Evolutionary conservation across 225 moss, liverwort and hornwort genomes (phyloP), one percentile per base, ranked within the genome.

Genomic region (Sphagnum contortum): DNA sequence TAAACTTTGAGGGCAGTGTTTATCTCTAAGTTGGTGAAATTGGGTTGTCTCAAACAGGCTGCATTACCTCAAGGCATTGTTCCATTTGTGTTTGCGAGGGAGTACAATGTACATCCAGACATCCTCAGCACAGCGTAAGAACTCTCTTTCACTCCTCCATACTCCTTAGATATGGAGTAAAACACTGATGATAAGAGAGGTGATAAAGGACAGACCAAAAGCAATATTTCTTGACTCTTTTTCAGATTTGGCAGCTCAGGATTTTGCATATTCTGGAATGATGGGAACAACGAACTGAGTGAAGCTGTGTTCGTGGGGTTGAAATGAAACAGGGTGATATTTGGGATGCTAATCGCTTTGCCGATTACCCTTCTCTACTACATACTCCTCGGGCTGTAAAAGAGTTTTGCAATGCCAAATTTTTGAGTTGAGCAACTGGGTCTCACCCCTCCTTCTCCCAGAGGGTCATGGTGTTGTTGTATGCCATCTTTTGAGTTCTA

Each of bases 31-130:
- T 29, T 29, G 29, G 29, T 29, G 1, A 29, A 29, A 29, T 29
- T 29, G 29, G 29, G 29, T 29, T 0, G 29, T 29, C 8, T 57
- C 53, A 48, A 50, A 58, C 87, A 96, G 96, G 96, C 96, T 70
- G 96, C 96, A 48, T 71, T 98, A 59, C 90, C 96, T 2, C 88
- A 92, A 78, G 96, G 96, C 68, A 98, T 98, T 55, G 96, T 98
- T 6, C 96, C 96, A 1, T 98, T 98, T 65, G 96, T 98, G 46
- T 98, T 98, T 74, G 88, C 96, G 0, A 98, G 91, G 75, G 96
- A 98, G 71, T 98, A 98, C 73, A 91, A 93, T 49, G 85, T 98
- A 63, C 96, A 98, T 72, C 83, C 96, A 3, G 96, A 98, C 62
- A 79, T 98, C 62, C 72, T 98, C 12, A 98, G 96, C 81, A 98